These are phyloP conservation scores for Plantago major DNA, from an alignment of 257 asterid species.

Conservation along the genomic window DNA sequence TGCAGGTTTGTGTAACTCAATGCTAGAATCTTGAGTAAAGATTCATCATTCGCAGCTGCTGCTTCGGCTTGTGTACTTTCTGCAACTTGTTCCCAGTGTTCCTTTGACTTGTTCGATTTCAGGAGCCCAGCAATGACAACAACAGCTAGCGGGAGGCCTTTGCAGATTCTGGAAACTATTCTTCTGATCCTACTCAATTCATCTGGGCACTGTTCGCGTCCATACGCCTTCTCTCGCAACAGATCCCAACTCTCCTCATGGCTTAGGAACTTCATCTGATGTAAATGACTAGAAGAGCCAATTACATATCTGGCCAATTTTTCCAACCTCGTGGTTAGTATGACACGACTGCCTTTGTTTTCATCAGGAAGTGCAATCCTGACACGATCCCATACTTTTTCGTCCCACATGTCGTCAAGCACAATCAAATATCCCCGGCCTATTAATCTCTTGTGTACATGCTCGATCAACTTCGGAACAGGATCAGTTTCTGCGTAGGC, in stretches of 20 bases:
- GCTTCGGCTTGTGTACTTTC: not conserved
- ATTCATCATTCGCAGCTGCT: not conserved
- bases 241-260: not conserved
- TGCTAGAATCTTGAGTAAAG: not conserved
- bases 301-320: not conserved
- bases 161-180: not conserved
- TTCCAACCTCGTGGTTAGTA: not conserved
- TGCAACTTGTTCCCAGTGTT: not conserved
- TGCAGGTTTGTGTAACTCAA: constrained; percentile 5
- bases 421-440: not conserved
- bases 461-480: not conserved
- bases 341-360: not conserved
- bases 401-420: not conserved
- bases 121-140: not conserved
- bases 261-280: not conserved
- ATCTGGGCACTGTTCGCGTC: not conserved
- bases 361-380: not conserved
- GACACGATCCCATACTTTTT: not conserved
- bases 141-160: not conserved
- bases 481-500: not conserved
- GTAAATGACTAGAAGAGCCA: not conserved
- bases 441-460: not conserved
- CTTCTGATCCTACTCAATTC: not conserved
- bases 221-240: not conserved
- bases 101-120: not conserved